These are phyloP conservation scores for Darksidea phi DNA, from an alignment of 495 filamentous ascomycete genomes.

Conservation along the genomic window DNA sequence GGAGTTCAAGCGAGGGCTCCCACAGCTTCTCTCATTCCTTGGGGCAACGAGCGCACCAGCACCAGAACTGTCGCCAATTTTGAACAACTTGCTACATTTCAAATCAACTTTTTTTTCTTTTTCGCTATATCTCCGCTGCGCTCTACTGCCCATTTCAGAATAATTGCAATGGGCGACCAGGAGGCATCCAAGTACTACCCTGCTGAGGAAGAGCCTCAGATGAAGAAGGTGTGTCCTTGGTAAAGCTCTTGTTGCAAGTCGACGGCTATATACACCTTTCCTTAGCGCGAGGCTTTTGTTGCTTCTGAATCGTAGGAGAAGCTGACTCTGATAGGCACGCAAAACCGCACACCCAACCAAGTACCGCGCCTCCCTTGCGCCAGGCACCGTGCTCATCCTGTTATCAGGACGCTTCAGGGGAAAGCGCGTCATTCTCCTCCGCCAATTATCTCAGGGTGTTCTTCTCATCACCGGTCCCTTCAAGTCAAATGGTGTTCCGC, in stretches of 20 bases:
- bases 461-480: slow-evolving; percentile 98
- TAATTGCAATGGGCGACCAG: slow-evolving; percentile 46
- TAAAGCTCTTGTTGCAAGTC: background rate
- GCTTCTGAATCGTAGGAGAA: background rate
- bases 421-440: slow-evolving; percentile 98
- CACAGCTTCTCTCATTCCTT: too few species aligned
- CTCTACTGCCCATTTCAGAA: too few species aligned
- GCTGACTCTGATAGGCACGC: slow-evolving; percentile 65
- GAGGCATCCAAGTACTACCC: slow-evolving; percentile 99
- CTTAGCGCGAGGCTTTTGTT: too few species aligned
- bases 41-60: too few species aligned
- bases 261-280: background rate
- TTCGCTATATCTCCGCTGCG: too few species aligned
- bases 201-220: slow-evolving; percentile 84
- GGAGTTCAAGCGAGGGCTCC: too few species aligned
- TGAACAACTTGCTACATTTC: too few species aligned
- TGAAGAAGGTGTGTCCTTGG: slow-evolving; percentile 79
- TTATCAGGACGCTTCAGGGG: slow-evolving; percentile 99
- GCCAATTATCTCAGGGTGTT: slow-evolving; percentile 90
- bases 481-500: slow-evolving; percentile 99
- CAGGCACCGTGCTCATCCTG: slow-evolving; percentile 94
- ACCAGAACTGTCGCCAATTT: too few species aligned
- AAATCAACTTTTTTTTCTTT: too few species aligned
- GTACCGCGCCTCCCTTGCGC: slow-evolving; percentile 80
- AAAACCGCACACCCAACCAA: slow-evolving; percentile 85